A percentile compares a stretch with the other conserved stretches of the same genome.
Evolutionary conservation across 495 filamentous ascomycete species (phyloP).

Genomic region (Parachaetomium inaequale): DNA sequence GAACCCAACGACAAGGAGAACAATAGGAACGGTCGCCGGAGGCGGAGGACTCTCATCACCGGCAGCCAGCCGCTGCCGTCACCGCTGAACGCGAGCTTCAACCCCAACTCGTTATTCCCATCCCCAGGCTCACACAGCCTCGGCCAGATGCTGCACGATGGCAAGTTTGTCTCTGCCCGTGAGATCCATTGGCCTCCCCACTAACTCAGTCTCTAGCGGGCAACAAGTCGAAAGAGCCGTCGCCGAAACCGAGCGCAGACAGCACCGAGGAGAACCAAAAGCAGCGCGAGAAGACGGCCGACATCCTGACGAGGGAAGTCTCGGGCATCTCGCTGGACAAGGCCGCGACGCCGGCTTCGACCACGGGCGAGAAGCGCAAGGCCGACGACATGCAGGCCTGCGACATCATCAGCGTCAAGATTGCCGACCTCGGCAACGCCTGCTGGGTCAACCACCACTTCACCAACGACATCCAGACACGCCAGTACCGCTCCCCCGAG

Average conservation of each 20-base stretch:
- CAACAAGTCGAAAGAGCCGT: slow-evolving; percentile 53
- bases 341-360: slow-evolving; percentile 41
- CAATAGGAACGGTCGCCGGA: slow-evolving; percentile 86
- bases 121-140: slow-evolving; percentile 76
- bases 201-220: slow-evolving; percentile 12
- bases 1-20: slow-evolving; percentile 80
- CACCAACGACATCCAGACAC: slow-evolving; percentile 98
- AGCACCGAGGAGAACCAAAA: slow-evolving; percentile 70
- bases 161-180: slow-evolving; percentile 37
- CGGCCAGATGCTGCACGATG: slow-evolving; percentile 76
- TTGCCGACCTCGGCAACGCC: slow-evolving; percentile 95
- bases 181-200: slow-evolving; percentile 18
- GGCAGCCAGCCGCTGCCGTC: slow-evolving; percentile 95
- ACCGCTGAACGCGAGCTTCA: slow-evolving; percentile 88
- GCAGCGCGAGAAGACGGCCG: slow-evolving; percentile 89
- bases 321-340: slow-evolving; percentile 94
- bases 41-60: slow-evolving; percentile 90
- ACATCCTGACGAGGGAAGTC: slow-evolving; percentile 85
- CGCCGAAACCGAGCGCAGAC: slow-evolving; percentile 44
- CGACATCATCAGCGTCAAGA: slow-evolving; percentile 96
- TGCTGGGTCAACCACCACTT: slow-evolving; percentile 99
- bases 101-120: slow-evolving; percentile 63
- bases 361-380: slow-evolving; percentile 50
- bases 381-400: slow-evolving; percentile 46
- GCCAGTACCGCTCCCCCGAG: slow-evolving; percentile 95